Percentiles rank a stretch among this genome's conserved stretches.
These are phyloP conservation scores for Aspergillus sp. DNA, from an alignment of 2,329 filamentous ascomycete species.

Conservation along the genomic window DNA sequence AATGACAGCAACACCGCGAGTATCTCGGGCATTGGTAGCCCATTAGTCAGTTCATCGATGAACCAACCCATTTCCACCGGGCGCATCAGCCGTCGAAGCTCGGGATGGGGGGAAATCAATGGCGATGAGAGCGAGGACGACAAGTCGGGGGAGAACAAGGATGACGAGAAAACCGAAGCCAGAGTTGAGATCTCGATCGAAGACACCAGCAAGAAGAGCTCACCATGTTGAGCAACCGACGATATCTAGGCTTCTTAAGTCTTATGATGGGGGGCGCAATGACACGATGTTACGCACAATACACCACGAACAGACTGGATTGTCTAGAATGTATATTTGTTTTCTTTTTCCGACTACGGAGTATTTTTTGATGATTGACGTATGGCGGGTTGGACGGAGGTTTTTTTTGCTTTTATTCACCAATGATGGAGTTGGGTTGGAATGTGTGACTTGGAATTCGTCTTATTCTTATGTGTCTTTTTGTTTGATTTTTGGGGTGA, in stretches of 20 bases:
- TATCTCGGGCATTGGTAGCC: conserved; percentile 56
- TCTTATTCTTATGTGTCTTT: background rate
- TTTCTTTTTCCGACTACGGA: too few species aligned
- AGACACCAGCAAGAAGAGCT: background rate
- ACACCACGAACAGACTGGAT: background rate
- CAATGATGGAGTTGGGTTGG: background rate
- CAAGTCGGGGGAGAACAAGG: conserved; percentile 29
- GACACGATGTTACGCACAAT: conserved; percentile 12
- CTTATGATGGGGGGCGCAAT: background rate
- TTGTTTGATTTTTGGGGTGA: background rate
- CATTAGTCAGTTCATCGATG: conserved; percentile 43
- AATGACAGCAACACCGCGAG: conserved; percentile 80
- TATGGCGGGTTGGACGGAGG: background rate
- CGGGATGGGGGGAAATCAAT: conserved; percentile 41
- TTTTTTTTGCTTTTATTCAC: background rate
- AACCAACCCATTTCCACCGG: conserved; percentile 28
- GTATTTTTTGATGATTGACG: background rate
- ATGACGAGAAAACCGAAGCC: conserved; percentile 5
- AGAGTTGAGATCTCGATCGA: conserved; percentile 5
- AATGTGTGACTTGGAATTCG: background rate
- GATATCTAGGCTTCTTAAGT: too few species aligned
- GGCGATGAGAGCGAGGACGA: conserved; percentile 29
- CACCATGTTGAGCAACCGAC: too few species aligned
- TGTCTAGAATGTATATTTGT: background rate
- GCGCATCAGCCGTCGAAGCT: conserved; percentile 39